Evolutionary conservation across 768 basidiomycete genomes (phyloP).

Genomic region (Russula brevipes): DNA sequence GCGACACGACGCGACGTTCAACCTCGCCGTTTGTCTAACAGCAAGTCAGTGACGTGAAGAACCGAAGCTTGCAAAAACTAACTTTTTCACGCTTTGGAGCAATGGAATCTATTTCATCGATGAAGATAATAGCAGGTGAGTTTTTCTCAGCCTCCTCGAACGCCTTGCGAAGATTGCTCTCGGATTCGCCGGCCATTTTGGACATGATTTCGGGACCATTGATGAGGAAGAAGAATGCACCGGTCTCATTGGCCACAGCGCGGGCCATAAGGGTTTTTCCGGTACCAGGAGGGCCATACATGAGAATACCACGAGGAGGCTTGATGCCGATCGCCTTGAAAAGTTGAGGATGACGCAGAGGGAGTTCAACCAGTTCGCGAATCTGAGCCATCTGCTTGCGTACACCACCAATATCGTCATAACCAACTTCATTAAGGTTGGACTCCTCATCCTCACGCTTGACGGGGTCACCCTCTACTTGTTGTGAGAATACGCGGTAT

Average conservation of each 20-base stretch:
- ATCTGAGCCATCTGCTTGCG: conserved; percentile 99
- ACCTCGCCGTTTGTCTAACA: conserved; percentile 96
- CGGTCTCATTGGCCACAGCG: conserved; percentile 98
- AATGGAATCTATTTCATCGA: conserved; percentile 98
- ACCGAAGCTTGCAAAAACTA: conserved; percentile 20
- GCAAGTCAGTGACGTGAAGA: conserved; percentile 10
- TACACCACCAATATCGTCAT: conserved; percentile 99
- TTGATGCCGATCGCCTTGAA: conserved; percentile 99
- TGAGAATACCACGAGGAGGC: conserved; percentile 95
- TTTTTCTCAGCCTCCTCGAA: conserved; percentile 99
- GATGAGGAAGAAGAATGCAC: conserved; percentile 99
- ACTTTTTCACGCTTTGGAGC: conserved; percentile 99
- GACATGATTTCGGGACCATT: conserved; percentile 99
- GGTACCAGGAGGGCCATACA: conserved; percentile 98
- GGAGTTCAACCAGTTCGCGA: conserved; percentile 96
- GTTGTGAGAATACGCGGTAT: conserved; percentile 13
- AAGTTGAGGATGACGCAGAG: conserved; percentile 95
- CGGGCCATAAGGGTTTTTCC: conserved; percentile 99
- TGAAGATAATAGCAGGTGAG: conserved; percentile 99
- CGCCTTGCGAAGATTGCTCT: conserved; percentile 95
- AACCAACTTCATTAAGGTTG: conserved; percentile 94
- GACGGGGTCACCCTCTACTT: conserved; percentile 91
- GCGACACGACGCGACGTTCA: conserved; percentile 97
- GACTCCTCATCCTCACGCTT: conserved; percentile 99
- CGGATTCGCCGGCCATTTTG: conserved; percentile 99